Evolutionary conservation across 177 flowering plant genomes (phyloP).

Genomic region (Vitis hybrid): DNA sequence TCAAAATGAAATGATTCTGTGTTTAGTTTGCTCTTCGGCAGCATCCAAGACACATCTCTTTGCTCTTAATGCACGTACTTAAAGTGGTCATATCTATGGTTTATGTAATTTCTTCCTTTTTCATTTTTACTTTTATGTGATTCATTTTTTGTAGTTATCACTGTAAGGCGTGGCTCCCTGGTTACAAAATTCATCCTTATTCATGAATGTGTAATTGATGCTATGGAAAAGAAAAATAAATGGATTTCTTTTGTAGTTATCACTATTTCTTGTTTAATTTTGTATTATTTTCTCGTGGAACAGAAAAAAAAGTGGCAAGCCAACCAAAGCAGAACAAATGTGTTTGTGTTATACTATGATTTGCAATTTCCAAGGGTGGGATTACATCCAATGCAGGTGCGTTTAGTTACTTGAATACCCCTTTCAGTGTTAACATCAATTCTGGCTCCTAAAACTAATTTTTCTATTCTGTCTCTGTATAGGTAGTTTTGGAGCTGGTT

Average conservation of each 20-base stretch:
- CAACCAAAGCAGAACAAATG: slow-evolving; percentile 58
- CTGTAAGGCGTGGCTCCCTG: too few relatives aligned
- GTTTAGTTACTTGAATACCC: background rate
- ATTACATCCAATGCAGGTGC: slow-evolving; percentile 14
- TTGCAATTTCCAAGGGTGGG: slow-evolving; percentile 15
- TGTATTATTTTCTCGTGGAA: slow-evolving; percentile 11
- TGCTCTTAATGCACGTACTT: too few relatives aligned
- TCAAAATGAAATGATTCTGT: too few relatives aligned
- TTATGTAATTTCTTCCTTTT: too few relatives aligned
- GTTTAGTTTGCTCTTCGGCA: too few relatives aligned
- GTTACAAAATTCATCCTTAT: too few relatives aligned
- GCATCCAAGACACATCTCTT: too few relatives aligned
- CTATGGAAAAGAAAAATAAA: background rate
- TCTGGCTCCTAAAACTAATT: background rate
- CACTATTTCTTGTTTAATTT: background rate
- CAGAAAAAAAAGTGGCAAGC: slow-evolving; percentile 58
- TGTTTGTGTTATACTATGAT: slow-evolving; percentile 62
- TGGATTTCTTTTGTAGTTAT: too few relatives aligned
- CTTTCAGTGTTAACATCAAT: background rate
- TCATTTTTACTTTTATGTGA: background rate
- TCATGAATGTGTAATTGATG: background rate
- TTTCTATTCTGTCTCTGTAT: background rate
- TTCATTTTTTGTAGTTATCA: too few relatives aligned
- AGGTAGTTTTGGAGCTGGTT: slow-evolving; percentile 13
- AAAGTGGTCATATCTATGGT: too few relatives aligned